Conservation (phyloP, 108 stramenopile species). For the Conticribra guillardii region DNA sequence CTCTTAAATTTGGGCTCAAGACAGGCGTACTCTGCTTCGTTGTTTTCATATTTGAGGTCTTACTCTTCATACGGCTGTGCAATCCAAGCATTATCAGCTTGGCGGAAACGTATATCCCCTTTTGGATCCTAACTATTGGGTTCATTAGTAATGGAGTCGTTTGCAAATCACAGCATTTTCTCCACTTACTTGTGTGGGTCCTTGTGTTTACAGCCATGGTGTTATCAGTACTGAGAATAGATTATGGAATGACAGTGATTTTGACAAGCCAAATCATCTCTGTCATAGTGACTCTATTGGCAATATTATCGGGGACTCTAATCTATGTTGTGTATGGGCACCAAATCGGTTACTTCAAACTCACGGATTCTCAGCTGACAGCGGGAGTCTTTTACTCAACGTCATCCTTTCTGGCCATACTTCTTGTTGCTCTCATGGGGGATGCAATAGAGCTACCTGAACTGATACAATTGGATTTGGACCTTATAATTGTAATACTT, state of each 20-base stretch:
- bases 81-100: constrained; percentile 51
- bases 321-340: constrained; percentile 87
- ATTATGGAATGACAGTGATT: constrained; percentile 60
- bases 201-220: constrained; percentile 69
- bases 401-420: constrained; percentile 70
- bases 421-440: constrained; percentile 73
- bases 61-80: constrained; percentile 64
- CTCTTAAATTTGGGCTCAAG: constrained; percentile 86
- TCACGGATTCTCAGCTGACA: constrained; percentile 83
- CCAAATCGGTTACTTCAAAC: constrained; percentile 83
- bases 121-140: constrained; percentile 76
- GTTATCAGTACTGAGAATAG: constrained; percentile 65
- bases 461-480: constrained; percentile 46
- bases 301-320: constrained; percentile 64
- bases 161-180: constrained; percentile 84
- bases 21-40: constrained; percentile 83
- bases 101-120: constrained; percentile 54
- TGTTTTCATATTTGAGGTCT: constrained; percentile 80
- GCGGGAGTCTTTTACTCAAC: constrained; percentile 83
- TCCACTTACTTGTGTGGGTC: constrained; percentile 71
- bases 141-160: constrained; percentile 79
- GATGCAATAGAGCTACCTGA: constrained; percentile 63
- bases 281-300: constrained; percentile 66
- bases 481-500: constrained; percentile 67
- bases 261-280: constrained; percentile 59